These are phyloP conservation scores for Candida sp. DNA, from an alignment of 1,139 yeast genomes.

Conservation along the genomic window DNA sequence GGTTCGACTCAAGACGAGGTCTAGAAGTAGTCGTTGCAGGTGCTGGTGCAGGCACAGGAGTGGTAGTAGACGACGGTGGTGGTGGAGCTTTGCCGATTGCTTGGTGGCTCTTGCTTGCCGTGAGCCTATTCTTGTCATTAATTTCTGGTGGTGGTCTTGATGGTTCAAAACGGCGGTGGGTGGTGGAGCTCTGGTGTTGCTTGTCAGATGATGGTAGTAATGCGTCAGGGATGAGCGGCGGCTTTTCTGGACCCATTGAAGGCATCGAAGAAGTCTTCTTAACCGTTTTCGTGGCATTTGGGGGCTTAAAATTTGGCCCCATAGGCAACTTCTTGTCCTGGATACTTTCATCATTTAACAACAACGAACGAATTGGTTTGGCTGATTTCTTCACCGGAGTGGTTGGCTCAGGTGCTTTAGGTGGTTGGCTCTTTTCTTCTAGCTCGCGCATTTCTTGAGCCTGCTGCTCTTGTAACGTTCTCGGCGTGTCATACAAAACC, in stretches of 20 bases:
- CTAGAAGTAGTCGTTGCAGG: too few relatives aligned
- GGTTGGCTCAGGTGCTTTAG: neutral
- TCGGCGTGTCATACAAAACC: constrained; percentile 7
- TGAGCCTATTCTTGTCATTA: neutral
- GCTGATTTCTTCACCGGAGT: neutral
- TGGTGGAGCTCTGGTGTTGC: neutral
- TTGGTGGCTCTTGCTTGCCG: constrained; percentile 2
- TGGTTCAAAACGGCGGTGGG: constrained; percentile 4
- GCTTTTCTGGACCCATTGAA: neutral
- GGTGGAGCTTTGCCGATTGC: neutral
- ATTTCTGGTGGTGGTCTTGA: constrained; percentile 2
- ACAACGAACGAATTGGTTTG: constrained; percentile 4
- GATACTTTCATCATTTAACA: constrained; percentile 2
- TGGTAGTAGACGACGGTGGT: neutral
- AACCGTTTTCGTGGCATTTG: neutral
- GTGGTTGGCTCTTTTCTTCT: neutral
- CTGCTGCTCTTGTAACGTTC: constrained; percentile 4
- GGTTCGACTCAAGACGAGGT: neutral
- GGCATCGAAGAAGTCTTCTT: constrained; percentile 6
- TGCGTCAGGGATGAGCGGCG: neutral
- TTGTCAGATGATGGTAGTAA: constrained; percentile 4
- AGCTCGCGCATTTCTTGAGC: neutral
- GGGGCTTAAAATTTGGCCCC: constrained; percentile 1
- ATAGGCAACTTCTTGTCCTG: neutral
- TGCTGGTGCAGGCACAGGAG: too few relatives aligned